Evolutionary conservation across 441 rosid species (phyloP).

Genomic region (Cnidoscolus chayamansa): DNA sequence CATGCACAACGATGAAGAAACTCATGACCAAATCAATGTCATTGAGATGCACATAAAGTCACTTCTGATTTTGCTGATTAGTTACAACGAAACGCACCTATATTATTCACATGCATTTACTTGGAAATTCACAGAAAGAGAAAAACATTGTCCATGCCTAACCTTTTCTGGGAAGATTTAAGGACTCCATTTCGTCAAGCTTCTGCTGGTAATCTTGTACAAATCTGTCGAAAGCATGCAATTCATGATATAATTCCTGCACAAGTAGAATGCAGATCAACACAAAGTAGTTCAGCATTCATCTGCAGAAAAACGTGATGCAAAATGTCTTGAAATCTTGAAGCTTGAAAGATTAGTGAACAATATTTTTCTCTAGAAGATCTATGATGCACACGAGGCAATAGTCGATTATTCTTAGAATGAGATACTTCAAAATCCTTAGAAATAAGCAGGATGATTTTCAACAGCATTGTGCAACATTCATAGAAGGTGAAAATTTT

Average conservation of each 20-base stretch:
- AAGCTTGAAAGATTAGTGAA: background rate
- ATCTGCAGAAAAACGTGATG: background rate
- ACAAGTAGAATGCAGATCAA: slow-evolving; percentile 22
- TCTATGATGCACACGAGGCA: background rate
- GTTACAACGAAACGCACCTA: background rate
- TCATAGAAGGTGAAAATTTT: background rate
- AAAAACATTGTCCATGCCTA: slow-evolving; percentile 19
- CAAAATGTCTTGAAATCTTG: background rate
- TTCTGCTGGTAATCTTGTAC: slow-evolving; percentile 66
- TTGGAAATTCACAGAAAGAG: slow-evolving; percentile 25
- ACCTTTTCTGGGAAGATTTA: slow-evolving; percentile 75
- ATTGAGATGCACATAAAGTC: background rate
- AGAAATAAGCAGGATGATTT: background rate
- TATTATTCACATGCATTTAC: background rate
- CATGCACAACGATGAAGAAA: background rate
- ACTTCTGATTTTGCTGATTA: background rate
- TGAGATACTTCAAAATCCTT: background rate
- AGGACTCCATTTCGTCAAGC: slow-evolving; percentile 61
- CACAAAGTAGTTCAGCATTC: slow-evolving; percentile 3
- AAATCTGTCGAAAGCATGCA: slow-evolving; percentile 74
- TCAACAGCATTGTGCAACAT: background rate
- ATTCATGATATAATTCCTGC: slow-evolving; percentile 87
- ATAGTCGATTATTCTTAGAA: background rate
- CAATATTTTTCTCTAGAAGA: background rate
- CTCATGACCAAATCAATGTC: background rate